These are phyloP conservation scores for Sordariomycetes sp. DNA, from an alignment of 2,329 filamentous ascomycete genomes.

Conservation along the genomic window DNA sequence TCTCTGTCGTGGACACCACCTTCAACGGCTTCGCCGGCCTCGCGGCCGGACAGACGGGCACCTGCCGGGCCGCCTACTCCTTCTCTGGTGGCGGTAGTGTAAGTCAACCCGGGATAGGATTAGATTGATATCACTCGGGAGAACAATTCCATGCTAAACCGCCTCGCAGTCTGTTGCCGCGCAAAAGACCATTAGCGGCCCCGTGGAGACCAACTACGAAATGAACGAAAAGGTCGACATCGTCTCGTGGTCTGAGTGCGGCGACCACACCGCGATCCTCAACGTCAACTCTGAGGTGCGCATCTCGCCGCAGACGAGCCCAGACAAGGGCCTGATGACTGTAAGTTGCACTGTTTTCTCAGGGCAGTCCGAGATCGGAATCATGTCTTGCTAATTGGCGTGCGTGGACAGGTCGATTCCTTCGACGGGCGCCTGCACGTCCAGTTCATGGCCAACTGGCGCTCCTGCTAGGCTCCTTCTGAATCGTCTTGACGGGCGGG, in stretches of 20 bases:
- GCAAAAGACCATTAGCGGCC: constrained; percentile 13
- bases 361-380: neutral
- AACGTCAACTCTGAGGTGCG: constrained; percentile 15
- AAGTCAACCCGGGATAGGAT: neutral
- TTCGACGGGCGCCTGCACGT: constrained; percentile 14
- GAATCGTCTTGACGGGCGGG: neutral
- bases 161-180: constrained; percentile 12
- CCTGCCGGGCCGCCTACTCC: constrained; percentile 14
- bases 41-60: constrained; percentile 12
- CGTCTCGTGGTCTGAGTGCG: constrained; percentile 12
- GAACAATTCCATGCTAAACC: neutral
- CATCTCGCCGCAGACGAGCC: constrained; percentile 12
- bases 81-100: constrained; percentile 11
- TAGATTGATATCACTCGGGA: too few species aligned
- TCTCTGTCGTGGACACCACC: constrained; percentile 14
- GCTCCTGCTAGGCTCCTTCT: constrained; percentile 3
- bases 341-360: constrained; percentile 7
- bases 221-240: constrained; percentile 13
- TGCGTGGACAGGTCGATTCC: constrained; percentile 11
- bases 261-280: constrained; percentile 12
- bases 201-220: constrained; percentile 15
- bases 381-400: neutral
- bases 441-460: constrained; percentile 13
- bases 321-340: constrained; percentile 12
- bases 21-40: constrained; percentile 14